phyloP scores from a whole-genome alignment of 1,284 basidiomycete species.

The Papiliotrema terrestris region DNA sequence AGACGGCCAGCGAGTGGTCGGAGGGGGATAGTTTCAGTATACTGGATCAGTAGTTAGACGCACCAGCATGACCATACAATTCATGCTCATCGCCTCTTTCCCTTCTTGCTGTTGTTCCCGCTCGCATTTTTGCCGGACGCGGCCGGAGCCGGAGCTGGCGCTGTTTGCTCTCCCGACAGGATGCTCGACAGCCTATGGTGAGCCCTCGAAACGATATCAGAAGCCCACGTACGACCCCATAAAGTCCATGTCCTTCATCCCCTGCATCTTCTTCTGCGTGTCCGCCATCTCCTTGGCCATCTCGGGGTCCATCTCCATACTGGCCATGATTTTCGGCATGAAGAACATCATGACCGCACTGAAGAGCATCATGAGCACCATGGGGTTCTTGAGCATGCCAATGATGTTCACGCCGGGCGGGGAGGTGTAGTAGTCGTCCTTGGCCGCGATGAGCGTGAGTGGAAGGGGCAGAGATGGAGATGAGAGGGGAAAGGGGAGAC shows the following conservation, averaged over 20 bases:
- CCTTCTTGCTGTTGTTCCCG: not conserved
- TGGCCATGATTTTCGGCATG: conserved; percentile 77
- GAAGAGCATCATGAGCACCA: conserved; percentile 78
- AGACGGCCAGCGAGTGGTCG: too few relatives aligned
- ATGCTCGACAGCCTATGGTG: conserved; percentile 25
- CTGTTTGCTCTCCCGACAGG: conserved; percentile 9
- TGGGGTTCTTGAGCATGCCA: conserved; percentile 77
- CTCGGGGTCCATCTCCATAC: conserved; percentile 66
- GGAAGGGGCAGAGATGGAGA: conserved; percentile 67
- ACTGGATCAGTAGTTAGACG: too few relatives aligned
- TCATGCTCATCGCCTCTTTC: conserved; percentile 2
- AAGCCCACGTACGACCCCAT: conserved; percentile 34
- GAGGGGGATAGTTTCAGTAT: too few relatives aligned
- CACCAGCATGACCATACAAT: too few relatives aligned
- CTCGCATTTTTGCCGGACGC: not conserved
- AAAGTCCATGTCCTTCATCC: conserved; percentile 55
- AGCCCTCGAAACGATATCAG: not conserved
- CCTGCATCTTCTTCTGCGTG: conserved; percentile 62
- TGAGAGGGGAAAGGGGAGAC: conserved; percentile 59
- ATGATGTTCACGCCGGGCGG: conserved; percentile 67
- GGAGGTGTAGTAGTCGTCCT: conserved; percentile 65
- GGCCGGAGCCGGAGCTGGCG: not conserved
- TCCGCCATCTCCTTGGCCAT: conserved; percentile 65
- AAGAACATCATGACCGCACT: conserved; percentile 66
- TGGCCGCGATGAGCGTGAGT: conserved; percentile 56